These are phyloP conservation scores for Backusella westeae DNA, from an alignment of 192 early-diverging fungal species.

Conservation along the genomic window DNA sequence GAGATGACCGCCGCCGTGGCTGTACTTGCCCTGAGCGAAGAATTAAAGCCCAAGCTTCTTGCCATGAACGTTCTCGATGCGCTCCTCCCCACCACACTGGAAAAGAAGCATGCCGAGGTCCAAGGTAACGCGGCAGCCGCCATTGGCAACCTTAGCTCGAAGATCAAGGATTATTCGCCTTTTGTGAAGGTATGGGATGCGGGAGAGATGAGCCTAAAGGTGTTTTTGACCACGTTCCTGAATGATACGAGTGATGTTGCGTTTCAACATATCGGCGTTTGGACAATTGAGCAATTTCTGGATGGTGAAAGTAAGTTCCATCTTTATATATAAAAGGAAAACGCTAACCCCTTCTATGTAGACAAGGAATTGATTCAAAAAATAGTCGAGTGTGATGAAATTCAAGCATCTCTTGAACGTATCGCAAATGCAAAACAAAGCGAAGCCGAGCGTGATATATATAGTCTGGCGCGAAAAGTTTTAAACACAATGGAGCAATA, in stretches of 20 bases:
- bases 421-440: slow-evolving; percentile 5
- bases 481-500: neutral
- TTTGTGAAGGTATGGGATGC: slow-evolving; percentile 67
- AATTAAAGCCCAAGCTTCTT: slow-evolving; percentile 63
- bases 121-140: slow-evolving; percentile 76
- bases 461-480: neutral
- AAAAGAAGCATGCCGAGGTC: slow-evolving; percentile 53
- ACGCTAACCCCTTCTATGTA: neutral
- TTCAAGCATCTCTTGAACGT: neutral
- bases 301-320: slow-evolving; percentile 44
- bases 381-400: neutral
- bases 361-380: neutral
- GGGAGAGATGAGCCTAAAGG: slow-evolving; percentile 56
- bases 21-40: slow-evolving; percentile 75
- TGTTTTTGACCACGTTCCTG: slow-evolving; percentile 64
- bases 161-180: slow-evolving; percentile 57
- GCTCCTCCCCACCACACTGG: slow-evolving; percentile 61
- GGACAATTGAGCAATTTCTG: slow-evolving; percentile 82
- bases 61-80: slow-evolving; percentile 60
- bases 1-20: slow-evolving; percentile 86
- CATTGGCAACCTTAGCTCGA: slow-evolving; percentile 70
- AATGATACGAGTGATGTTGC: slow-evolving; percentile 59
- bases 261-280: slow-evolving; percentile 81
- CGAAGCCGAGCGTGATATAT: neutral
- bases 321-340: neutral